phyloP scores from a whole-genome alignment of 208 protist genomes.

The Porcisia hertigi region DNA sequence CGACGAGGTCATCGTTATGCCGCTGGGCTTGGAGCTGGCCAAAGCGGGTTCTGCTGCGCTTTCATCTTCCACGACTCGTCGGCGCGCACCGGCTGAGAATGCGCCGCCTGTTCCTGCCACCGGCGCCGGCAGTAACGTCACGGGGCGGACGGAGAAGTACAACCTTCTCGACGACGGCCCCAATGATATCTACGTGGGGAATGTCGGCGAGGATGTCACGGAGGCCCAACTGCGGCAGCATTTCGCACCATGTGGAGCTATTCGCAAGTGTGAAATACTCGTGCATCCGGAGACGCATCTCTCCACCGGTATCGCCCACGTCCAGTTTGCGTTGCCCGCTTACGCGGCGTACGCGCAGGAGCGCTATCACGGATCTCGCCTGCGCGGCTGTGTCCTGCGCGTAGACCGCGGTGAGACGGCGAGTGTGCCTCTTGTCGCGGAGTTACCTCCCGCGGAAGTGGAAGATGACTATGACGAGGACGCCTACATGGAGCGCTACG shows the following conservation, averaged over 20 bases:
- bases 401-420: constrained; percentile 85
- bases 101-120: background rate
- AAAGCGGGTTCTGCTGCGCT: constrained; percentile 8
- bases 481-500: constrained; percentile 66
- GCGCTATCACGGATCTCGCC: constrained; percentile 79
- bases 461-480: constrained; percentile 82
- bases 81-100: background rate
- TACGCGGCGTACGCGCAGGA: constrained; percentile 86
- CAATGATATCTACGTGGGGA: constrained; percentile 81
- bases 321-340: constrained; percentile 78
- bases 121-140: constrained; percentile 45
- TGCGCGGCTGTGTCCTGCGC: constrained; percentile 74
- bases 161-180: constrained; percentile 79
- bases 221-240: constrained; percentile 78
- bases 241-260: constrained; percentile 71
- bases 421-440: constrained; percentile 64
- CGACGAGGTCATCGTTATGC: constrained; percentile 39
- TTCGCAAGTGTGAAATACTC: constrained; percentile 69
- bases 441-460: constrained; percentile 40
- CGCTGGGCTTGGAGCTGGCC: constrained; percentile 41
- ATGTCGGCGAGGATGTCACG: constrained; percentile 78
- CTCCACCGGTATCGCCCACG: constrained; percentile 72
- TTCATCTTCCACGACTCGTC: constrained; percentile 6
- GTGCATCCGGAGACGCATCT: constrained; percentile 78
- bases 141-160: constrained; percentile 81